These are phyloP conservation scores for Hypoxylon perforatum DNA, from an alignment of 495 filamentous ascomycete genomes.

Conservation along the genomic window DNA sequence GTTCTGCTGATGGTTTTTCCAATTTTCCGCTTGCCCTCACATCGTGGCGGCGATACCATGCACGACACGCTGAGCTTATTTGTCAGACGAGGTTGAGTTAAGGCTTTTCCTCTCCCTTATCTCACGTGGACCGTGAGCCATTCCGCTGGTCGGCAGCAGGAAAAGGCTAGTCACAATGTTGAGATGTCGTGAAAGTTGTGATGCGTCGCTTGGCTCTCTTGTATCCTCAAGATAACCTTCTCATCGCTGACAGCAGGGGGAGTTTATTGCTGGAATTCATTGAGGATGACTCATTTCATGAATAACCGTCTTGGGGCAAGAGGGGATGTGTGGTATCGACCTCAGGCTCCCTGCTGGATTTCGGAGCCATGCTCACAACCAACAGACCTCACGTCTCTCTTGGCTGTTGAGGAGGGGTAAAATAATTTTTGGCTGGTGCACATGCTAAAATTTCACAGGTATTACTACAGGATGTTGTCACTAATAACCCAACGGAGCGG, in stretches of 20 bases:
- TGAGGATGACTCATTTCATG: neutral
- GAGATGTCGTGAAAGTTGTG: neutral
- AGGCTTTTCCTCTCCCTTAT: slow-evolving; percentile 1
- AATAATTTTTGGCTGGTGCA: neutral
- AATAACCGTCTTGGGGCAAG: neutral
- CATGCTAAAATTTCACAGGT: slow-evolving; percentile 16
- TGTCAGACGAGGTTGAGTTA: neutral
- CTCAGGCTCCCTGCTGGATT: slow-evolving; percentile 1
- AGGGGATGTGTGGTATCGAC: neutral
- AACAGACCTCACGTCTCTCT: neutral
- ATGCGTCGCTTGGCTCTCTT: neutral
- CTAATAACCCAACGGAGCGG: neutral
- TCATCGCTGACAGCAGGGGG: neutral
- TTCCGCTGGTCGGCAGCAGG: slow-evolving; percentile 10
- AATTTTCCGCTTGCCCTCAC: slow-evolving; percentile 9
- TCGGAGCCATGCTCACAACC: neutral
- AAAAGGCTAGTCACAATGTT: slow-evolving; percentile 6
- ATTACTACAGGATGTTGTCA: neutral
- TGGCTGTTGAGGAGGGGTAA: neutral
- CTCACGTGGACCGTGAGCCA: slow-evolving; percentile 2
- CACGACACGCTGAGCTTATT: neutral
- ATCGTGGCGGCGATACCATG: neutral
- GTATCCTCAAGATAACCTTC: neutral
- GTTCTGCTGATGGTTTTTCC: slow-evolving; percentile 24
- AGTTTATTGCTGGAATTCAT: neutral